Evolutionary conservation across 768 basidiomycete species (phyloP).

Genomic region (Pleurotus djamor): DNA sequence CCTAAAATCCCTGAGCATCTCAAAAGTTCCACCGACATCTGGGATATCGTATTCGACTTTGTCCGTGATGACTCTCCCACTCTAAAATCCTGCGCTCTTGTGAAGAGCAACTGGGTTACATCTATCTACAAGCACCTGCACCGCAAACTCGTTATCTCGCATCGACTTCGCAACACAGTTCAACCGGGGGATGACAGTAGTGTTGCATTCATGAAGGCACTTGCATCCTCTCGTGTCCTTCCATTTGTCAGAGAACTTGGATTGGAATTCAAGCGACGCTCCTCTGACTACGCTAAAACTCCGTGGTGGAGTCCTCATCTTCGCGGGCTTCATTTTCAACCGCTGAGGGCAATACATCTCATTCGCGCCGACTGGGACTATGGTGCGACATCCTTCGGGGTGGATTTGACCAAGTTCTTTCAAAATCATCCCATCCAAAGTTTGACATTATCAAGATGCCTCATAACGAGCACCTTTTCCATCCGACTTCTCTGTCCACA

Average conservation of each 20-base stretch:
- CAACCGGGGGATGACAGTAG: not conserved
- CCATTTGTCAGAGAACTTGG: not conserved
- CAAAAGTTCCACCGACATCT: not conserved
- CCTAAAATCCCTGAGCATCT: no score
- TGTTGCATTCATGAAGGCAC: not conserved
- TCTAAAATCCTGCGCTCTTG: not conserved
- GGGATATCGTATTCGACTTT: not conserved
- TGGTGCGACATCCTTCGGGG: not conserved
- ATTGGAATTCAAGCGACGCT: not conserved
- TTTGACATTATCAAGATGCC: not conserved
- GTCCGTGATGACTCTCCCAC: not conserved
- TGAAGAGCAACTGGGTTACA: not conserved
- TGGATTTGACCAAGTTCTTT: not conserved
- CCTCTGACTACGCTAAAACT: not conserved
- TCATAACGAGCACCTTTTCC: not conserved
- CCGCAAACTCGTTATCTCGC: not conserved
- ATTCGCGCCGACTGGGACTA: not conserved
- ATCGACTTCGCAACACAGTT: not conserved
- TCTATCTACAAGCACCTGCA: not conserved
- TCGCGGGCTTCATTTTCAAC: not conserved
- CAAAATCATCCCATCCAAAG: not conserved
- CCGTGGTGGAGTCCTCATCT: not conserved
- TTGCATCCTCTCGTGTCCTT: not conserved
- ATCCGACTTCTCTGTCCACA: not conserved
- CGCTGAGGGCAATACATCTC: not conserved